phyloP scores from a whole-genome alignment of 2,329 filamentous ascomycete genomes.

The Escovopsis sp. region DNA sequence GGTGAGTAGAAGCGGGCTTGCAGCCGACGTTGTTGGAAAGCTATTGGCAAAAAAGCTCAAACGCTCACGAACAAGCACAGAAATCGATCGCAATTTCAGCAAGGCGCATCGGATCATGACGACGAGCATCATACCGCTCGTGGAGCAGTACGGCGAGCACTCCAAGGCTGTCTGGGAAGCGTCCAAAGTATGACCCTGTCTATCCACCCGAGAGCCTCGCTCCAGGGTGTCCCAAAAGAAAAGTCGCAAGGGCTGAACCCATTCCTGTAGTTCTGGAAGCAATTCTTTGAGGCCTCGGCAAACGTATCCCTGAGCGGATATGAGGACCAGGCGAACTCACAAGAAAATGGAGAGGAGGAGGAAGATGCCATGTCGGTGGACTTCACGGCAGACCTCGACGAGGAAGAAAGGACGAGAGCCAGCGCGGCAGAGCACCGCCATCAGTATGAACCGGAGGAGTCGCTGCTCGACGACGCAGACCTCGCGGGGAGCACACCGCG shows the following conservation, averaged over 20 bases:
- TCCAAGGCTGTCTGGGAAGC: slow-evolving; percentile 93
- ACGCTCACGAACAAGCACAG: slow-evolving; percentile 27
- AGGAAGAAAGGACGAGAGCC: slow-evolving; percentile 24
- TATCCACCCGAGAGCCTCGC: too few species aligned
- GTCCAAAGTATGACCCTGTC: slow-evolving; percentile 51
- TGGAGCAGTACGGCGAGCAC: slow-evolving; percentile 90
- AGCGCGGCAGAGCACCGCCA: slow-evolving; percentile 17
- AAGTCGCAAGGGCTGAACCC: not conserved
- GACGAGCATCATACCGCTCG: slow-evolving; percentile 77
- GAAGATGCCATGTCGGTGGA: slow-evolving; percentile 41
- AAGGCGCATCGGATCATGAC: slow-evolving; percentile 94
- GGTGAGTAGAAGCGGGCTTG: slow-evolving; percentile 29
- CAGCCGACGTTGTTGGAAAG: not conserved
- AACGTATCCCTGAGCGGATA: slow-evolving; percentile 95
- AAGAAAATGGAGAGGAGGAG: slow-evolving; percentile 40
- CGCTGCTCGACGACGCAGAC: slow-evolving; percentile 50
- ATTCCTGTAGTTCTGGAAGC: slow-evolving; percentile 77
- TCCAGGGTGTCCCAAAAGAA: not conserved
- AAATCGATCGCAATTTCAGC: slow-evolving; percentile 98
- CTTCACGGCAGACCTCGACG: slow-evolving; percentile 27
- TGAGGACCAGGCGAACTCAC: slow-evolving; percentile 62
- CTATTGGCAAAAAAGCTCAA: not conserved
- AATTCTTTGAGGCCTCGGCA: slow-evolving; percentile 97
- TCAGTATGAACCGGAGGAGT: slow-evolving; percentile 39
- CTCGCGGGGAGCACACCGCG: slow-evolving; percentile 56